Conservation (phyloP, 371 early-diverging fungal species). For the Smittium mucronatum region DNA sequence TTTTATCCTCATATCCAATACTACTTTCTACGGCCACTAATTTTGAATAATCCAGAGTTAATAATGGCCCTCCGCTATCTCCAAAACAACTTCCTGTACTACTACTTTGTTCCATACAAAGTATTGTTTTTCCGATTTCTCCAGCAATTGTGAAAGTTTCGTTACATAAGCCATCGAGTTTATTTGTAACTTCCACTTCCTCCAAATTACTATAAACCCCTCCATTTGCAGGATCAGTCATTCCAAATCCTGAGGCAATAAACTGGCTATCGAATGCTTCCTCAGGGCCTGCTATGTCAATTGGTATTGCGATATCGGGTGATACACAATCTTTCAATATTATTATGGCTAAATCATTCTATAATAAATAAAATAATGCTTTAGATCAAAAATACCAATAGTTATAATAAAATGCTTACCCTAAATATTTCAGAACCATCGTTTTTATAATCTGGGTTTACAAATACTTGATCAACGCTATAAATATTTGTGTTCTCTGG, state of each 20-base stretch:
- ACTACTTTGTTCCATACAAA: neutral
- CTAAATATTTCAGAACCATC: neutral
- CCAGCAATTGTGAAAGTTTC: neutral
- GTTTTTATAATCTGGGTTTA: conserved; percentile 2
- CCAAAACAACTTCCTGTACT: neutral
- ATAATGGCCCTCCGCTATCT: conserved; percentile 6
- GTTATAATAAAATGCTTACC: neutral
- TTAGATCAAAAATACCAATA: neutral
- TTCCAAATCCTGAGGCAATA: neutral
- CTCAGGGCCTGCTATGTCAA: neutral
- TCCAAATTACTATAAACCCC: neutral
- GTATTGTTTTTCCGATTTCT: neutral
- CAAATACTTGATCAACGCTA: neutral
- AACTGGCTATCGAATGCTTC: neutral
- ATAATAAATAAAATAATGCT: neutral
- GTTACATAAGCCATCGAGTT: neutral
- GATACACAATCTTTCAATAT: conserved; percentile 9
- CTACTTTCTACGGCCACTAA: neutral
- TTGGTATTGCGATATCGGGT: conserved; percentile 2
- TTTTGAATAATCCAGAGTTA: neutral
- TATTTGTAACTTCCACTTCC: neutral
- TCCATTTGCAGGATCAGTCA: neutral
- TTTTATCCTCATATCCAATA: neutral
- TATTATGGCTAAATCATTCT: conserved; percentile 4
- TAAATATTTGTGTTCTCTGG: conserved; percentile 3